Conservation (phyloP, 768 basidiomycete species). For the Cystobasidium tubakii region DNA sequence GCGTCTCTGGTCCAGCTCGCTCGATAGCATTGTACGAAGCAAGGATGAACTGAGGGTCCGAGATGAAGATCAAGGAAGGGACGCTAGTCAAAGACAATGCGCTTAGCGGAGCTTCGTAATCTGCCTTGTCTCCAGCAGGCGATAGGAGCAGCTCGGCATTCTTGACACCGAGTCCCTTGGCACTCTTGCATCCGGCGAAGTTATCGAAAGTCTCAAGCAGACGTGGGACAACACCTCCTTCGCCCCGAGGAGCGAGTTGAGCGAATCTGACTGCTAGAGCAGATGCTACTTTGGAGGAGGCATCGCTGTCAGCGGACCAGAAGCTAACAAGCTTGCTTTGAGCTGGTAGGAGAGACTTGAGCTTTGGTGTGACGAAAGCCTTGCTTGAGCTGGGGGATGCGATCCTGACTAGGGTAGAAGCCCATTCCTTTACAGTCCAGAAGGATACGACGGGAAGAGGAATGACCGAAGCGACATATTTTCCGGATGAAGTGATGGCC, state of each 20-base stretch:
- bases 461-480: constrained; percentile 42
- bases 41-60: constrained; percentile 65
- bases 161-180: constrained; percentile 50
- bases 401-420: constrained; percentile 57
- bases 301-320: constrained; percentile 43
- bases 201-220: constrained; percentile 67
- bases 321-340: constrained; percentile 49
- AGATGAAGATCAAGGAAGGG: constrained; percentile 62
- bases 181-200: constrained; percentile 64
- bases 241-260: constrained; percentile 56
- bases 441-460: constrained; percentile 45
- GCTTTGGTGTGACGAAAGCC: constrained; percentile 54
- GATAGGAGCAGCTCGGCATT: constrained; percentile 63
- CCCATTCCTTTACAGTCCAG: constrained; percentile 44
- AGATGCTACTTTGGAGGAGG: constrained; percentile 40
- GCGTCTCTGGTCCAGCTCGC: constrained; percentile 61
- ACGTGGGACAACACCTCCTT: constrained; percentile 57
- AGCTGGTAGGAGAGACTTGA: constrained; percentile 51
- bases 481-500: constrained; percentile 46
- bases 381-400: constrained; percentile 58
- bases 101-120: constrained; percentile 44
- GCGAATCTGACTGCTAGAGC: constrained; percentile 44
- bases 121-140: constrained; percentile 52
- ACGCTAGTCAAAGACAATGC: constrained; percentile 52
- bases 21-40: constrained; percentile 69